These are phyloP conservation scores for Reticulascus tulasneorum DNA, from an alignment of 2,329 filamentous ascomycete species.

Conservation along the genomic window DNA sequence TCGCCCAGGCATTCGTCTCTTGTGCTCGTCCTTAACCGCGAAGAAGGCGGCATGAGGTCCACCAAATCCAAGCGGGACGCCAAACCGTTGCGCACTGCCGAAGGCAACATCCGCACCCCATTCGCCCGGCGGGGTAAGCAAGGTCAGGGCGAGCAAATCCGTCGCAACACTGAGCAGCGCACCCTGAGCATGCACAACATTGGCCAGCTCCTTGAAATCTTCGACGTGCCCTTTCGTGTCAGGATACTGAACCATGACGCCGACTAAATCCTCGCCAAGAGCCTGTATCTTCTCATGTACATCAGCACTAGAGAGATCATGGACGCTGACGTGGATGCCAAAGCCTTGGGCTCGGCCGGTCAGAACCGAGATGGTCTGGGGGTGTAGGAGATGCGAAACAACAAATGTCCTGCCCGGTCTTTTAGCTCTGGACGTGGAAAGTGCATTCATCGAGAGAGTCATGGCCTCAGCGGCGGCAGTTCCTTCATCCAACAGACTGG, in stretches of 20 bases:
- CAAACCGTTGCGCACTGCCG: conserved; percentile 85
- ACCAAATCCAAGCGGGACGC: conserved; percentile 87
- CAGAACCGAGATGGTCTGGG: conserved; percentile 81
- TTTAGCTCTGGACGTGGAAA: conserved; percentile 69
- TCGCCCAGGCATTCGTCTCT: conserved; percentile 89
- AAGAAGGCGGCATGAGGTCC: conserved; percentile 98
- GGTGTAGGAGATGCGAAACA: conserved; percentile 77
- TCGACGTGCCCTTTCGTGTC: conserved; percentile 79
- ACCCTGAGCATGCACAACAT: conserved; percentile 71
- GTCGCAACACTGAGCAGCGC: conserved; percentile 84
- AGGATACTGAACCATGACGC: conserved; percentile 92
- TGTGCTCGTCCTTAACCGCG: conserved; percentile 83
- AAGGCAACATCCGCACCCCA: conserved; percentile 96
- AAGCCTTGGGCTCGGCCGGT: conserved; percentile 87
- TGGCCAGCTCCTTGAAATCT: conserved; percentile 70
- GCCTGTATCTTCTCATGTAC: conserved; percentile 62
- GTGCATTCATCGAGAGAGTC: conserved; percentile 80
- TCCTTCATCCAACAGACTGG: conserved; percentile 84
- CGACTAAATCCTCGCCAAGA: conserved; percentile 76
- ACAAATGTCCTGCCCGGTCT: conserved; percentile 75
- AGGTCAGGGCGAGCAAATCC: conserved; percentile 80
- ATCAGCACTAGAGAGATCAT: conserved; percentile 65
- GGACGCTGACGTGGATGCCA: conserved; percentile 71
- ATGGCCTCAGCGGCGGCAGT: conserved; percentile 94
- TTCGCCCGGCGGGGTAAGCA: conserved; percentile 85